Percentiles rank a stretch among this genome's conserved stretches.
Evolutionary conservation across 192 early-diverging fungal species (phyloP).

Genomic region (Funneliformis geosporum): DNA sequence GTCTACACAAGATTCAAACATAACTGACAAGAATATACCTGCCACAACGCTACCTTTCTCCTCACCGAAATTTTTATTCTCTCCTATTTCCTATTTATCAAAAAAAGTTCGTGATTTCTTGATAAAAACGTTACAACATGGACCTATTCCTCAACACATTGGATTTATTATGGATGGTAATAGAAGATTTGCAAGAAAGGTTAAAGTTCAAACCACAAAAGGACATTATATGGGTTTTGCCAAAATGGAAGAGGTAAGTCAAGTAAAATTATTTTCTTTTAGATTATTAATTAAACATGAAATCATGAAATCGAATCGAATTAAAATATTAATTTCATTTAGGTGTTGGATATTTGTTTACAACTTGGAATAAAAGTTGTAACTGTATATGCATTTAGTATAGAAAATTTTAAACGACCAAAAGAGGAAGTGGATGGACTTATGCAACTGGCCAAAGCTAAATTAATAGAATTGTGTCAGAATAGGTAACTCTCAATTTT

Average conservation of each 20-base stretch:
- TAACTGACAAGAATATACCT: too few species aligned
- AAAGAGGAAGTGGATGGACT: constrained; percentile 81
- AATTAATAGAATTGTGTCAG: constrained; percentile 75
- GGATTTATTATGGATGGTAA: constrained; percentile 99
- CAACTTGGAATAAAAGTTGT: constrained; percentile 82
- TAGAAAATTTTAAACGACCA: constrained; percentile 95
- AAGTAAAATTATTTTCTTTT: background rate
- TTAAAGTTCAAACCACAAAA: constrained; percentile 50
- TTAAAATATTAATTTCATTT: background rate
- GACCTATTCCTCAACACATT: constrained; percentile 86
- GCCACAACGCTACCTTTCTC: too few species aligned
- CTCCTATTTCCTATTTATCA: background rate
- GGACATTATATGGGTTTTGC: constrained; percentile 85
- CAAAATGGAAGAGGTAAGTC: constrained; percentile 71
- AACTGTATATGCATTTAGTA: constrained; percentile 96
- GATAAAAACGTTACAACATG: constrained; percentile 53
- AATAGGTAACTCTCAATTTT: constrained; percentile 56
- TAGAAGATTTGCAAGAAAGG: constrained; percentile 81
- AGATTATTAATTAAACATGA: background rate
- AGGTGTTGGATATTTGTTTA: constrained; percentile 88
- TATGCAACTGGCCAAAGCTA: constrained; percentile 77
- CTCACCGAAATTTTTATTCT: too few species aligned
- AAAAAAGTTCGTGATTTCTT: background rate
- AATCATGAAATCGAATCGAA: background rate
- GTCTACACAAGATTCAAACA: background rate